Percentiles rank a stretch among this genome's conserved stretches.
phyloP scores from a whole-genome alignment of 2,329 filamentous ascomycete genomes.

The Fusarium brevicatenulatum region DNA sequence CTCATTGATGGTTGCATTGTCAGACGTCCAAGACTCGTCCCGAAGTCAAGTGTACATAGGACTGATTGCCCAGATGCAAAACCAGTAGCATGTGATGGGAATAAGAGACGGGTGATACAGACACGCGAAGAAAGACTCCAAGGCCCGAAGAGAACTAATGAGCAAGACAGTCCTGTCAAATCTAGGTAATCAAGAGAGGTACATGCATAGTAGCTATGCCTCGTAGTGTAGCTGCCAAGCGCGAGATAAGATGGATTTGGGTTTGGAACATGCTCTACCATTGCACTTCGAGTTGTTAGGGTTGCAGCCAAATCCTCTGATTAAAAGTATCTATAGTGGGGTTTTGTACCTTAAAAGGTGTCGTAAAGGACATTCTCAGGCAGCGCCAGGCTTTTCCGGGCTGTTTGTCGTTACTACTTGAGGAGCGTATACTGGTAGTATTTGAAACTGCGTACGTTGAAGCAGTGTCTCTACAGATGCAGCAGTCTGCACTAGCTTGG shows the following conservation, averaged over 20 bases:
- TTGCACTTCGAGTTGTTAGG: conserved; percentile 5
- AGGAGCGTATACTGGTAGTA: not conserved
- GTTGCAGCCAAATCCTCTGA: conserved; percentile 4
- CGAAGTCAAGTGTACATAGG: conserved; percentile 27
- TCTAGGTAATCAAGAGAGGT: not conserved
- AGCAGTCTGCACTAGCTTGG: conserved; percentile 19
- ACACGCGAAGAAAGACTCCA: not conserved
- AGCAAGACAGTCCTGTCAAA: not conserved
- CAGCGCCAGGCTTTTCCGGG: conserved; percentile 31
- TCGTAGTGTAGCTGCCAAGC: conserved; percentile 5
- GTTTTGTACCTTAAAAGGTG: conserved; percentile 10
- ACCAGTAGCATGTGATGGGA: conserved; percentile 28
- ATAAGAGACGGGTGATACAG: conserved; percentile 10
- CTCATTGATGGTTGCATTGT: conserved; percentile 41
- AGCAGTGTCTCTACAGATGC: not conserved
- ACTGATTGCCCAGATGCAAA: conserved; percentile 26
- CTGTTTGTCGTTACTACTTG: conserved; percentile 1
- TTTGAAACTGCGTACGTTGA: not conserved
- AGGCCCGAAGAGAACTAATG: conserved; percentile 8
- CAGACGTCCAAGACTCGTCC: conserved; percentile 35
- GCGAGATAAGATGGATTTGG: conserved; percentile 27
- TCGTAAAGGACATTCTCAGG: not conserved
- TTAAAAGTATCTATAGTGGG: not conserved
- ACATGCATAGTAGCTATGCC: not conserved
- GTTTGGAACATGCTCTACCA: conserved; percentile 21